Evolutionary conservation across 2,329 filamentous ascomycete species (phyloP), one percentile per base, ranked within the genome.

Genomic region (Xylaria multiplex): DNA sequence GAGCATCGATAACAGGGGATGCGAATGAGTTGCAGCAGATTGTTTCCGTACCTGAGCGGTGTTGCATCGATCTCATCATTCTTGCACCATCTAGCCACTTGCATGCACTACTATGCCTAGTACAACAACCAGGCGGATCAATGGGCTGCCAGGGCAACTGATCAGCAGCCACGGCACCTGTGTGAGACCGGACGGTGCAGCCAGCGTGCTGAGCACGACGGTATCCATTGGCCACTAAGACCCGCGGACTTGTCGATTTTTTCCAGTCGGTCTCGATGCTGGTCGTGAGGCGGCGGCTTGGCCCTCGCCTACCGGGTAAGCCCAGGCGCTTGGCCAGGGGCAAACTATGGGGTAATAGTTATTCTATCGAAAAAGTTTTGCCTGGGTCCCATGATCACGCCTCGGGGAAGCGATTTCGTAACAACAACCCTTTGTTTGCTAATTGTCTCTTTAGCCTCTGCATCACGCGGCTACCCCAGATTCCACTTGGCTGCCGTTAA

Each of bases 301-400:
- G 61, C 60, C 52, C 45, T 37, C 46, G 62, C 52, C 42, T 48
- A 59, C 30, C 40, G 40, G n/a, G 56, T 30, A 32, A 27, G 27
- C 27, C 27, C 27, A 27, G 27, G 27, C 27, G 59, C 22, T 48
- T 27, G 59, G 27, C 59, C 62, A 67, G 68, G 68, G 68, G 70
- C 69, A 75, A 75, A 70, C 73, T 75, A 76, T 76, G 73, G 74
- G 74, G 74, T 76, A 76, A 76, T 75, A 45, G 64, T 76, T 76
- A 76, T 70, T 71, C 63, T 71, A 75, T 72, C 62, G 60, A 68
- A 68, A 75, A 74, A 74, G 66, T 70, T 59, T 24, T 24, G 65
- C 49, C 48, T 58, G 49, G 68, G 60, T 72, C 73, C 65, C 68
- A 72, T 74, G 73, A 74, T 70, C 66, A 61, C 62, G 24, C 35